Base-by-base conservation (phyloP, 2,329 filamentous ascomycete genomes). In the Biscogniauxia mediterranea region DNA sequence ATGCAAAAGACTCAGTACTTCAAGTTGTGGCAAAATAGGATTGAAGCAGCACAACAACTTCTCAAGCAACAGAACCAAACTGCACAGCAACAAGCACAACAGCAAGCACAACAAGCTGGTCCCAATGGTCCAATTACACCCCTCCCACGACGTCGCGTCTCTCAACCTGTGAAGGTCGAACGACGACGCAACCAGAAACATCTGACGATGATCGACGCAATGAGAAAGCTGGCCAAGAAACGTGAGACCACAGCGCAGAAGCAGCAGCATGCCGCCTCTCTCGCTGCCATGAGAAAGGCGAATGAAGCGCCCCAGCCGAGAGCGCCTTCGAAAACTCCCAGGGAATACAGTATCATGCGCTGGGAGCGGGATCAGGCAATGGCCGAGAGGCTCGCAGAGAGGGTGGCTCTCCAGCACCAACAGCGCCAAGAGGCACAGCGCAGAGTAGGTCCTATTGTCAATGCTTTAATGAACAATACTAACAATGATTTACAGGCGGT, bases 1-100 rank as follows among this genome's bases (percentile, higher is more conserved):
- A 96, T 98, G 89, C 89, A 90, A 19, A 97, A 97, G 78, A 97
- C 92, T 0, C 90, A 93, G 52, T 99, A 98, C 74, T 99, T 98
- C 82, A 92, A 93, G 71, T 78, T 84, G 1, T 89, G 88, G 71
- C 86, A 85, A 65, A 78, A 77, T 9, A 78, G 87, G 26, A 87
- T 89, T 26, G 85, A 88, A 59, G 76, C 80, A 8, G 86, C 85
- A 0, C 85, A 88, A 69, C 78, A 81, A 52, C 75, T 79, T 26
- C 84, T 86, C 62, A 75, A 76, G 53, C 80, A 84, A 59, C 81
- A 84, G 54, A 84, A 85, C 59, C 80, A 85, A 60, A 77, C 80
- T 25, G 80, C 81, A 58, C 74, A 76, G 50, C 75, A 76, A 56
- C 68, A 71, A 17, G 70, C 71, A 26, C 55, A 69, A 55, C 66